phyloP scores from a whole-genome alignment of 2,329 filamentous ascomycete genomes.

The Fusarium tuaranense region DNA sequence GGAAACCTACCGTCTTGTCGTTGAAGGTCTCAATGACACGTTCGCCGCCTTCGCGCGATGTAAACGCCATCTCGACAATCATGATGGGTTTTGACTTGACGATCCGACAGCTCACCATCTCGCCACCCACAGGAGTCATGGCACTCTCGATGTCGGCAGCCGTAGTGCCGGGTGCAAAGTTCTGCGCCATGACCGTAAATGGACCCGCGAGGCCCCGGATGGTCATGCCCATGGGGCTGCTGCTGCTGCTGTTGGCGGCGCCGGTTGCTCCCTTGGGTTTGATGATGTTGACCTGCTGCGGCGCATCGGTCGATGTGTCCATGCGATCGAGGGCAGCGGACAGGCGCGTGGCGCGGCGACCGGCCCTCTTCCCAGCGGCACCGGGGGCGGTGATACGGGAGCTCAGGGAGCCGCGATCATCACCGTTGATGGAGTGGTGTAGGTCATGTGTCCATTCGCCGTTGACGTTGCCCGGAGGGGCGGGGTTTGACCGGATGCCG shows the following conservation, averaged over 20 bases:
- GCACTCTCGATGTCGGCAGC: constrained; percentile 86
- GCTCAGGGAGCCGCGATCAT: constrained; percentile 55
- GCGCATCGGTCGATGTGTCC: constrained; percentile 48
- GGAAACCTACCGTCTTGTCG: constrained; percentile 74
- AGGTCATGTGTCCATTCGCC: constrained; percentile 80
- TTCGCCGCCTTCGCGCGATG: constrained; percentile 78
- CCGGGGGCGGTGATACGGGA: constrained; percentile 59
- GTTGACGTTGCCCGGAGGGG: constrained; percentile 67
- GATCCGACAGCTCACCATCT: constrained; percentile 75
- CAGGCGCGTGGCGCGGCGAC: constrained; percentile 52
- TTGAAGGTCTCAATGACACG: constrained; percentile 81
- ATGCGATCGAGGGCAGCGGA: constrained; percentile 59
- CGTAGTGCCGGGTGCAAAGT: constrained; percentile 85
- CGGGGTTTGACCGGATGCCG: constrained; percentile 32
- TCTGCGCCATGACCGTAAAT: constrained; percentile 79
- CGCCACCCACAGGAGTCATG: constrained; percentile 79
- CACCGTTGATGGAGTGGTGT: constrained; percentile 60
- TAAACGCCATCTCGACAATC: constrained; percentile 82
- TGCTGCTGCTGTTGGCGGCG: constrained; percentile 6
- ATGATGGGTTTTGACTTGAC: constrained; percentile 77
- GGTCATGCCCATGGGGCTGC: constrained; percentile 65
- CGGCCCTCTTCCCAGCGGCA: constrained; percentile 28
- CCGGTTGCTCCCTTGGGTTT: constrained; percentile 19
- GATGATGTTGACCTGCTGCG: constrained; percentile 52
- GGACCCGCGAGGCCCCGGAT: constrained; percentile 81